A percentile compares a stretch with the other conserved stretches of the same genome.
phyloP scores from a whole-genome alignment of 2,329 filamentous ascomycete species.

The Ilyonectria mors-panacis region DNA sequence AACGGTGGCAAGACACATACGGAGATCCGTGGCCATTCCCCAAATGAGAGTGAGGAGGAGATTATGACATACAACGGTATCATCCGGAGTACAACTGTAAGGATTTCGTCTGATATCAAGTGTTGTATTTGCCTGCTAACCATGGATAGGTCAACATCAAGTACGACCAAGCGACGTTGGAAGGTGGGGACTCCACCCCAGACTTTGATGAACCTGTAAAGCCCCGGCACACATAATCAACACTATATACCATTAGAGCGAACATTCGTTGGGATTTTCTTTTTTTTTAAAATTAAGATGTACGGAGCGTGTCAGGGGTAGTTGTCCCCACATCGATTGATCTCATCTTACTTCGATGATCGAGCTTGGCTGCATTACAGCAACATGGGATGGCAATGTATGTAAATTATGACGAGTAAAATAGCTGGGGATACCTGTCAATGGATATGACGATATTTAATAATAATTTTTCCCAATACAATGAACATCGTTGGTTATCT shows the following conservation, averaged over 20 bases:
- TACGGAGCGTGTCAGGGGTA: neutral
- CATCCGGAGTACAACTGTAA: constrained; percentile 39
- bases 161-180: constrained; percentile 30
- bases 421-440: neutral
- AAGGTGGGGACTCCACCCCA: constrained; percentile 22
- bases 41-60: constrained; percentile 43
- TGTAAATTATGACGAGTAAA: constrained; percentile 6
- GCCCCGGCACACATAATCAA: constrained; percentile 2
- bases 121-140: neutral
- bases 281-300: neutral
- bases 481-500: neutral
- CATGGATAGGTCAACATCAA: constrained; percentile 22
- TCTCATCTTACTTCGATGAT: neutral
- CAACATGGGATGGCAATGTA: neutral
- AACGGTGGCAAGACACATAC: constrained; percentile 33
- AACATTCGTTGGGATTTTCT: neutral
- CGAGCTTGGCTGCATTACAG: neutral
- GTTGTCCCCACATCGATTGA: constrained; percentile 1
- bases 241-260: neutral
- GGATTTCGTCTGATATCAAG: neutral
- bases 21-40: constrained; percentile 41
- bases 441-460: neutral
- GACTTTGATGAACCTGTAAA: constrained; percentile 14
- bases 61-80: constrained; percentile 47
- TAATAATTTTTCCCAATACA: neutral